These are phyloP conservation scores for Dianthus caryophyllus DNA, from an alignment of 148 eudicot genomes.

Conservation along the genomic window DNA sequence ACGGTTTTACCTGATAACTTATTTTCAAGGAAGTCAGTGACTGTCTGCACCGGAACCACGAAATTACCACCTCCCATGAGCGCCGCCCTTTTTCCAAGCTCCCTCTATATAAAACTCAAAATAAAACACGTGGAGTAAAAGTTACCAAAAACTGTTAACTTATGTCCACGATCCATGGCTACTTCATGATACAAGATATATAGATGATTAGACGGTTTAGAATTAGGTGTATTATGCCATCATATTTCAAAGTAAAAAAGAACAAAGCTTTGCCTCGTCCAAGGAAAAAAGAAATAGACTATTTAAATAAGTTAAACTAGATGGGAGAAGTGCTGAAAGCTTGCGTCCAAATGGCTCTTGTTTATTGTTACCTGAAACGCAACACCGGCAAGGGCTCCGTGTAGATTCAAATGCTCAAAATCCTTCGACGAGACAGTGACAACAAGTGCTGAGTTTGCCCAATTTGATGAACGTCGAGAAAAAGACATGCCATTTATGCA, in stretches of 20 bases:
- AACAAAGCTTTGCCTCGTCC: background rate
- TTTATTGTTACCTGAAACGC: slow-evolving; percentile 66
- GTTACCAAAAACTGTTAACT: background rate
- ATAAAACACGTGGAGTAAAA: slow-evolving; percentile 6
- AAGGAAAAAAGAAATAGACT: background rate
- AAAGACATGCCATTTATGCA: slow-evolving; percentile 99
- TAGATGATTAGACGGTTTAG: too few relatives aligned
- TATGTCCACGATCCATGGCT: background rate
- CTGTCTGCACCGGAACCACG: slow-evolving; percentile 85
- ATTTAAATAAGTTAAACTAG: background rate
- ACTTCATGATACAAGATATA: background rate
- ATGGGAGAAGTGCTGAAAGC: background rate
- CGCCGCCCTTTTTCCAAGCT: slow-evolving; percentile 79
- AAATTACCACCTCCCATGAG: slow-evolving; percentile 92
- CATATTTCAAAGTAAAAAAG: background rate
- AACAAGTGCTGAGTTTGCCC: slow-evolving; percentile 97
- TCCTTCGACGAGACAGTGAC: slow-evolving; percentile 82
- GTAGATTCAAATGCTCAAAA: slow-evolving; percentile 60
- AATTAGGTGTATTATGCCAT: background rate
- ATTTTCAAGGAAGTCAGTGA: slow-evolving; percentile 71
- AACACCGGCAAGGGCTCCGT: slow-evolving; percentile 92
- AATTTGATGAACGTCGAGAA: slow-evolving; percentile 79
- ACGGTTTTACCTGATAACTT: slow-evolving; percentile 76
- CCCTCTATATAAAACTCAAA: slow-evolving; percentile 45
- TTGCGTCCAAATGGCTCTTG: background rate